These are phyloP conservation scores for Tardiomyces depauwii DNA, from an alignment of 1,139 yeast species.

Conservation along the genomic window DNA sequence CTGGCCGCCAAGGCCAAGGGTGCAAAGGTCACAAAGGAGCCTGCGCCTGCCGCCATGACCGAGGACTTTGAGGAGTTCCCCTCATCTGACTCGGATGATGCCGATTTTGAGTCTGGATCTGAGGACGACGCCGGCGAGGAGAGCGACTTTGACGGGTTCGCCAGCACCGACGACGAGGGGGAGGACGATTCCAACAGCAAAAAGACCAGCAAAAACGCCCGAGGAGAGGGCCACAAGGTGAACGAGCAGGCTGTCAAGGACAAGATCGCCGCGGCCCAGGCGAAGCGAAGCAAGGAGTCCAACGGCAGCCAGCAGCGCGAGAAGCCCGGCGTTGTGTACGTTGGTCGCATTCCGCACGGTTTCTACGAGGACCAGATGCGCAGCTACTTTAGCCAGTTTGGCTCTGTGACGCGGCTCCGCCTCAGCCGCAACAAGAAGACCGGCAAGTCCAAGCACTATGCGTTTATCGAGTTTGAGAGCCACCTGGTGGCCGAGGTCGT, in stretches of 20 bases:
- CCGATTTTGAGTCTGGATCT: constrained; percentile 9
- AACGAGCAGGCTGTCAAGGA: constrained; percentile 17
- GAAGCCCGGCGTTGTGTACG: constrained; percentile 57
- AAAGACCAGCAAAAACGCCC: constrained; percentile 18
- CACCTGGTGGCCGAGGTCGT: constrained; percentile 76
- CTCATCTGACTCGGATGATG: background rate
- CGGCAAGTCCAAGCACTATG: constrained; percentile 89
- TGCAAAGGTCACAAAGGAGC: constrained; percentile 8
- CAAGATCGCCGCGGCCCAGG: constrained; percentile 8
- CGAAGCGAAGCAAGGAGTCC: constrained; percentile 16
- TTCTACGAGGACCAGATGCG: constrained; percentile 77
- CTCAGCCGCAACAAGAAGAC: constrained; percentile 83
- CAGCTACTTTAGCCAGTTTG: constrained; percentile 82
- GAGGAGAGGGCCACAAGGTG: constrained; percentile 16
- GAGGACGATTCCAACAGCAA: constrained; percentile 17
- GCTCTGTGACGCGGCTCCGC: constrained; percentile 64
- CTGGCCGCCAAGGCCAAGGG: constrained; percentile 6
- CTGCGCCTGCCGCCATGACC: constrained; percentile 4
- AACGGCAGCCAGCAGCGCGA: background rate
- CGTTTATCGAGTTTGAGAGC: constrained; percentile 72
- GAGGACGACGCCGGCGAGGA: constrained; percentile 21
- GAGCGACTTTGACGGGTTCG: constrained; percentile 26
- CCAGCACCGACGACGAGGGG: constrained; percentile 11
- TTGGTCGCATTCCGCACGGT: constrained; percentile 89
- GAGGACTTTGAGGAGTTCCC: constrained; percentile 5